Evolutionary conservation across 2,329 filamentous ascomycete species (phyloP).

Genomic region (Cephalotrichum gorgonifer): DNA sequence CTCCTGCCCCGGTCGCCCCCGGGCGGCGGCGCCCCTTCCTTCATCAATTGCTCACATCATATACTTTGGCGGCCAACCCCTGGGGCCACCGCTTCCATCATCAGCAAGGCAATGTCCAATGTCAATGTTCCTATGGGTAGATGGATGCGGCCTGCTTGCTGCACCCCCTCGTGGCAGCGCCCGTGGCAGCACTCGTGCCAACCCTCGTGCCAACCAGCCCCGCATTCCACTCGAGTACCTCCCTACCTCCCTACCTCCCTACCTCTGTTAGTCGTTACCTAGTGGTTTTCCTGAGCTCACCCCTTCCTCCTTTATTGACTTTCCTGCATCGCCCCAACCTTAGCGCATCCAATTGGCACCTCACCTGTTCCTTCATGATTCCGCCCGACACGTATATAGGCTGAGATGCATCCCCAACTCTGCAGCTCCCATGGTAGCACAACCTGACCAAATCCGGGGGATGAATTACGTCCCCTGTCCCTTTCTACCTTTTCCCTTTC

Average conservation of each 20-base stretch:
- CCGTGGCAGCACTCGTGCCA: background rate
- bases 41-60: too few relatives aligned
- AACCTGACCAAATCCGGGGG: too few relatives aligned
- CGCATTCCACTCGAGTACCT: background rate
- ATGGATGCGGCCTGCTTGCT: too few relatives aligned
- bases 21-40: too few relatives aligned
- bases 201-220: background rate
- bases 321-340: background rate
- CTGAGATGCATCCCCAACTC: constrained; percentile 2
- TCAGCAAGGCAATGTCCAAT: background rate
- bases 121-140: background rate
- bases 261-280: background rate
- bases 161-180: too few relatives aligned
- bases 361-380: background rate
- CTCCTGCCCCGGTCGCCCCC: background rate
- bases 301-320: background rate
- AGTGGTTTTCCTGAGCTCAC: background rate
- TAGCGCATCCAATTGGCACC: background rate
- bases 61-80: too few relatives aligned
- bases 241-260: background rate
- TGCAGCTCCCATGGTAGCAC: constrained; percentile 1
- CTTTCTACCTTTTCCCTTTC: background rate
- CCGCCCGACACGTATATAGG: background rate
- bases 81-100: too few relatives aligned
- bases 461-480: background rate